phyloP scores from a whole-genome alignment of 2,329 filamentous ascomycete genomes.

The Fusarium paranaense region DNA sequence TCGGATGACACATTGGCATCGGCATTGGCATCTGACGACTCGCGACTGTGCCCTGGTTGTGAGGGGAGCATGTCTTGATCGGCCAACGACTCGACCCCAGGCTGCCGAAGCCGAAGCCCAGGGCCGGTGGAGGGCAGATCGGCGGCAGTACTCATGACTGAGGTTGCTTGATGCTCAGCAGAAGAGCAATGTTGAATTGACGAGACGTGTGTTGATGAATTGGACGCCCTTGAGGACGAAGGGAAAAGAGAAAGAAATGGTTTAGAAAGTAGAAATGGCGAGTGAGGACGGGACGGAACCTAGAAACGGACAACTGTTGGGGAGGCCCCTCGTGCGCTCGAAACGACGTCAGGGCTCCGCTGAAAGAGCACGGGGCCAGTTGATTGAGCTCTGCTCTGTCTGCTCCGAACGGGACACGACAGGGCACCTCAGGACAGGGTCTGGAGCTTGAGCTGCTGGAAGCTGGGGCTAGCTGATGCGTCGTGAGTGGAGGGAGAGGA shows the following conservation, averaged over 20 bases:
- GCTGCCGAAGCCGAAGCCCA: slow-evolving; percentile 47
- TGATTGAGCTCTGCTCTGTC: slow-evolving; percentile 22
- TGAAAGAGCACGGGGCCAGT: slow-evolving; percentile 21
- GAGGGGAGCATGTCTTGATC: slow-evolving; percentile 26
- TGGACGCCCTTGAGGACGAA: slow-evolving; percentile 5
- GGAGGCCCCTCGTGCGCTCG: slow-evolving; percentile 19
- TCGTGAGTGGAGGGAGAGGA: slow-evolving; percentile 13
- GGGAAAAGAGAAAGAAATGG: not conserved
- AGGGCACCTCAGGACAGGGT: not conserved
- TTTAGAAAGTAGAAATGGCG: slow-evolving; percentile 14
- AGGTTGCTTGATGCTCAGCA: slow-evolving; percentile 5
- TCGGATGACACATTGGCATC: slow-evolving; percentile 21
- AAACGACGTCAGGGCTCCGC: slow-evolving; percentile 48
- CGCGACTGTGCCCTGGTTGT: slow-evolving; percentile 22
- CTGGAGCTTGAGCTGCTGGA: slow-evolving; percentile 15
- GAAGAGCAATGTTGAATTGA: not conserved
- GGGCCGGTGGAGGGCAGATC: slow-evolving; percentile 41
- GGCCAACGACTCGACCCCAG: slow-evolving; percentile 30
- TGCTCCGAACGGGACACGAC: not conserved
- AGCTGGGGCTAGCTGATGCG: slow-evolving; percentile 12
- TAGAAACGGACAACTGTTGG: slow-evolving; percentile 31
- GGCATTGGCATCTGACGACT: slow-evolving; percentile 20
- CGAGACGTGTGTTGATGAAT: not conserved
- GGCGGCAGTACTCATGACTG: slow-evolving; percentile 48
- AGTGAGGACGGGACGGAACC: slow-evolving; percentile 24